Evolutionary conservation across 1,284 basidiomycete species (phyloP).

Genomic region (Ustilago shanxiensis): DNA sequence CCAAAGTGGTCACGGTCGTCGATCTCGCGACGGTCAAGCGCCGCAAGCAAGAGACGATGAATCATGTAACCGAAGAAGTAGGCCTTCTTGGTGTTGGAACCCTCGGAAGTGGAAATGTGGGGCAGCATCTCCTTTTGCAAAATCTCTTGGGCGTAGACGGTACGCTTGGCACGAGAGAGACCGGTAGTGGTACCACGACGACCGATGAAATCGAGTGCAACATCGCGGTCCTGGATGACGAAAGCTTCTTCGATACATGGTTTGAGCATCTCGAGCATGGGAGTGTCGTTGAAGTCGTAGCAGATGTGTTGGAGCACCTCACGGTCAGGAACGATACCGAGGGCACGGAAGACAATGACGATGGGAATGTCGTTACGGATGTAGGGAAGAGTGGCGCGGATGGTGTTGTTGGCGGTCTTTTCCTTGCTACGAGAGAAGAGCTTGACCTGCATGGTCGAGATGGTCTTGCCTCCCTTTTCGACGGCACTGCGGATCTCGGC

Average conservation of each 20-base stretch:
- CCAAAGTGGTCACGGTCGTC: slow-evolving; percentile 99
- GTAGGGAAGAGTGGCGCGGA: slow-evolving; percentile 97
- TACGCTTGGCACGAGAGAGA: slow-evolving; percentile 89
- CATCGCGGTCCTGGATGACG: slow-evolving; percentile 96
- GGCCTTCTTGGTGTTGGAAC: slow-evolving; percentile 97
- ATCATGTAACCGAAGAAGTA: slow-evolving; percentile 99
- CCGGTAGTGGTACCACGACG: slow-evolving; percentile 96
- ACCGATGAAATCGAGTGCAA: slow-evolving; percentile 92
- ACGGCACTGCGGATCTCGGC: slow-evolving; percentile 98
- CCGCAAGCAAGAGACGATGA: slow-evolving; percentile 91
- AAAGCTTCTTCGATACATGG: slow-evolving; percentile 99
- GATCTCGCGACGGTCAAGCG: slow-evolving; percentile 91
- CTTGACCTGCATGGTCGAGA: slow-evolving; percentile 97
- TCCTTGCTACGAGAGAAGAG: slow-evolving; percentile 91
- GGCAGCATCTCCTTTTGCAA: slow-evolving; percentile 99
- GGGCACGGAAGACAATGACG: slow-evolving; percentile 97
- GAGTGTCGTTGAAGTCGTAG: slow-evolving; percentile 94
- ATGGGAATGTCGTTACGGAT: slow-evolving; percentile 99
- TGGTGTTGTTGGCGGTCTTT: slow-evolving; percentile 85
- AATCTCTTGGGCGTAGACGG: slow-evolving; percentile 97
- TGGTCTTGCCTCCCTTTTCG: slow-evolving; percentile 98
- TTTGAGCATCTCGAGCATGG: slow-evolving; percentile 98
- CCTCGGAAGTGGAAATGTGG: slow-evolving; percentile 94
- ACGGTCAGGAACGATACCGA: slow-evolving; percentile 96
- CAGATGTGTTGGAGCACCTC: slow-evolving; percentile 99